Conservation (phyloP, 345 rosid genomes). For the Arabidopsis arenosa region DNA sequence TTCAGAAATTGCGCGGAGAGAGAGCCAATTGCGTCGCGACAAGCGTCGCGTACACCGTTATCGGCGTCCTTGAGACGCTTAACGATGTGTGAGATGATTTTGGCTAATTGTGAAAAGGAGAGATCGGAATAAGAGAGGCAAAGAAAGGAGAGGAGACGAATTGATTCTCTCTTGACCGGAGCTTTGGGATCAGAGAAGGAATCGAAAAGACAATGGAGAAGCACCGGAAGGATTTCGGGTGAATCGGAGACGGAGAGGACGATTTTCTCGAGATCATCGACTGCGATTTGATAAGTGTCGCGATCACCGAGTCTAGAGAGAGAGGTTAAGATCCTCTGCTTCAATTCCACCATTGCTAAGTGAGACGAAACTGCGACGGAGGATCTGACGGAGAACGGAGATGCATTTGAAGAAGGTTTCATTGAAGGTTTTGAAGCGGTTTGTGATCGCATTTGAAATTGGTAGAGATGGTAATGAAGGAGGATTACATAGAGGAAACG, state of each 20-base stretch:
- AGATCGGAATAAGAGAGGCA: constrained; percentile 68
- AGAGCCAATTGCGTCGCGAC: constrained; percentile 77
- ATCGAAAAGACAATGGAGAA: constrained; percentile 84
- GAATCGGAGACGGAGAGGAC: constrained; percentile 62
- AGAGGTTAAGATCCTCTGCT: constrained; percentile 77
- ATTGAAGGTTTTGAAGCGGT: constrained; percentile 45
- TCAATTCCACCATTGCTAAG: constrained; percentile 86
- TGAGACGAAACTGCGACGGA: constrained; percentile 69
- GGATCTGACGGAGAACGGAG: constrained; percentile 44
- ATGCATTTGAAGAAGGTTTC: constrained; percentile 41
- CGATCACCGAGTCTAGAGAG: constrained; percentile 90
- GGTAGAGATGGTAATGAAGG: not conserved
- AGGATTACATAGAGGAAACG: not conserved
- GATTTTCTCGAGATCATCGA: constrained; percentile 78
- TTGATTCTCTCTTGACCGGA: constrained; percentile 81
- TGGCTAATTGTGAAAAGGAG: constrained; percentile 67
- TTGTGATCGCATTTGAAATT: constrained; percentile 51
- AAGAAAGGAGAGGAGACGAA: constrained; percentile 68
- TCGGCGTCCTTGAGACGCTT: constrained; percentile 84
- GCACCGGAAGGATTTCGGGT: constrained; percentile 72
- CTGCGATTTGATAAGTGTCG: constrained; percentile 90
- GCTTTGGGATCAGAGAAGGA: constrained; percentile 77
- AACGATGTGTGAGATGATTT: constrained; percentile 68
- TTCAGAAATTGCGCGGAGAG: constrained; percentile 70
- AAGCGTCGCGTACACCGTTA: constrained; percentile 82